Conservation (phyloP, 225 moss, liverwort and hornwort genomes). For the Thuidium tamariscinum region DNA sequence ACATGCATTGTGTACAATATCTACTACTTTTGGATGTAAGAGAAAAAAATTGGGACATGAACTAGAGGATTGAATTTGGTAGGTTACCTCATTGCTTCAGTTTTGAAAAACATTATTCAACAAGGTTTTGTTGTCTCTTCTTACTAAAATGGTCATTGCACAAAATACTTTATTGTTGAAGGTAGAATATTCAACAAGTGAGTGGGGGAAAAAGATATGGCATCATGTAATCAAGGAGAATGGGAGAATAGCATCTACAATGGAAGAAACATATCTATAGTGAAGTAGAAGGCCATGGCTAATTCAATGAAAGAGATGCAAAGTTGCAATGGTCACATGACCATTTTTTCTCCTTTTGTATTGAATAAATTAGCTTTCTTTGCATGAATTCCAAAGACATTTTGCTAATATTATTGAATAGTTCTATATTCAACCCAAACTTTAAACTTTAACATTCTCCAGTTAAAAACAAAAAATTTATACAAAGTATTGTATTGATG, state of each 20-base stretch:
- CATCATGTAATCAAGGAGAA: background rate
- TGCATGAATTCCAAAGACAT: background rate
- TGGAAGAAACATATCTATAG: background rate
- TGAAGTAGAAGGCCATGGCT: background rate
- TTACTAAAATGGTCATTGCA: background rate
- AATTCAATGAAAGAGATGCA: no score
- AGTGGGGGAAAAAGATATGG: fast-evolving
- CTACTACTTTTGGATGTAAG: background rate
- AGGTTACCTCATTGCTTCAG: background rate
- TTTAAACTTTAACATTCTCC: background rate
- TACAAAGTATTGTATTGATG: no score
- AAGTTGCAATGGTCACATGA: background rate
- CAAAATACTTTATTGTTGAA: background rate
- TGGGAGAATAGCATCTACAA: fast-evolving
- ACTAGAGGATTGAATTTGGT: fast-evolving
- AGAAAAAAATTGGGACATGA: fast-evolving
- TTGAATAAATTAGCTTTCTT: background rate
- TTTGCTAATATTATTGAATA: background rate
- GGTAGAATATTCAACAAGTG: background rate
- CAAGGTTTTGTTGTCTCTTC: background rate
- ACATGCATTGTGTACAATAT: background rate
- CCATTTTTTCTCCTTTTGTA: background rate
- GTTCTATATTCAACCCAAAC: fast-evolving
- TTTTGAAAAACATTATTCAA: background rate
- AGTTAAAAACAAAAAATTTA: background rate